Base-by-base conservation (phyloP, 169 alveolate genomes). In the Plasmodium inui region DNA sequence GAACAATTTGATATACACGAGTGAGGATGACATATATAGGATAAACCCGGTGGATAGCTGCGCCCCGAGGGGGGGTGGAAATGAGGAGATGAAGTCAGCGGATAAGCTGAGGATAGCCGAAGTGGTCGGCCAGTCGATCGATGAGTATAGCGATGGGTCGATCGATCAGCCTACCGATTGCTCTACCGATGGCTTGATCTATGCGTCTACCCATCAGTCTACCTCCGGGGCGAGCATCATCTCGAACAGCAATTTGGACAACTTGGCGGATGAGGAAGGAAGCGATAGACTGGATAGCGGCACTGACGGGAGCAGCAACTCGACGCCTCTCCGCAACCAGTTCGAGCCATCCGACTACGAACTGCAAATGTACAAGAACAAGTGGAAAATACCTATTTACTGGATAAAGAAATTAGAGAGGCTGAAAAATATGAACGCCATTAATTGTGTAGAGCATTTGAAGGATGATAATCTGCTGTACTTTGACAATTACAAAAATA, bases 1-100 rank as follows among this genome's bases (percentile, higher is more conserved):
- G 34, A 88, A 39, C 28, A 57, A 53, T 44, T 70, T 91, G 61
- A 44, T 91, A 41, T 91, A 91, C 61, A 91, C 95, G 37, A 81
- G 83, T 32, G 95, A 91, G 76, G 95, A 91, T 81, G 95, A 91
- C n/a, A 91, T 91, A 80, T 91, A 91, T 28, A 81, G 76, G 73
- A 91, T 91, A 81, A 88, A 39, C 34, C 28, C 61, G 22, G 22
- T 88, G 12, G 50, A 5, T 19, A 37, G 80, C 12, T 76, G 30
- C 57, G 10, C 22, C 17, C 14, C 39, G 8, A 14, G n/a, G 19
- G 71, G 19, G 30, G 61, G 32, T 44, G 74, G n/a, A 46, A n/a
- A n/a, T n/a, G n/a, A n/a, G n/a, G n/a, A n/a, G n/a, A n/a, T n/a
- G 34, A 82, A n/a, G 73, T 50, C 9, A 37, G 55, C 22, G 74